Conservation (phyloP, 768 basidiomycete genomes). For the Lactifluus pinguis region DNA sequence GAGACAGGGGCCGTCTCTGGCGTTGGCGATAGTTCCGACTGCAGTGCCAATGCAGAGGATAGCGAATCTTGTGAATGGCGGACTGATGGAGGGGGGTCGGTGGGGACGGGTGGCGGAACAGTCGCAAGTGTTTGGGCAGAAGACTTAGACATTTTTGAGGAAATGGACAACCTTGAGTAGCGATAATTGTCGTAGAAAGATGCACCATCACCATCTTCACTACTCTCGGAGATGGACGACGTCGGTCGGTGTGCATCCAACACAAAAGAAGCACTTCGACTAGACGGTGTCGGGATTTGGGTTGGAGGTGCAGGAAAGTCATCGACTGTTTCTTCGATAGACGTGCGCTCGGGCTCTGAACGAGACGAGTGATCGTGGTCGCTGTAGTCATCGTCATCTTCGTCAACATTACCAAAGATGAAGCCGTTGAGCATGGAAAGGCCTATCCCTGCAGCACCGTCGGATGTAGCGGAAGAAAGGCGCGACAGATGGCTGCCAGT, state of each 20-base stretch:
- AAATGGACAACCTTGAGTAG: slow-evolving; percentile 54
- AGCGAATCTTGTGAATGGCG: slow-evolving; percentile 10
- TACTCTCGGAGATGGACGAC: slow-evolving; percentile 19
- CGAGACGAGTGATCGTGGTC: slow-evolving; percentile 14
- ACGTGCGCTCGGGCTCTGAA: slow-evolving; percentile 1
- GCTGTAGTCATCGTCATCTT: slow-evolving; percentile 21
- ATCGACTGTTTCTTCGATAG: slow-evolving; percentile 19
- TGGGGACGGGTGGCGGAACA: slow-evolving; percentile 26
- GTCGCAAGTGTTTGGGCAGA: slow-evolving; percentile 25
- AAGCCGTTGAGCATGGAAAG: slow-evolving; percentile 52
- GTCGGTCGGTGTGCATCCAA: background rate
- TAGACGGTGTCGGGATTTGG: slow-evolving; percentile 8
- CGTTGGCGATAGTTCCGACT: background rate
- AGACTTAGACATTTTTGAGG: slow-evolving; percentile 33
- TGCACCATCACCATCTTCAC: slow-evolving; percentile 56
- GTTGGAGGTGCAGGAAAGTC: slow-evolving; percentile 16
- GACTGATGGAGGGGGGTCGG: slow-evolving; percentile 16
- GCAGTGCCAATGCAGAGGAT: background rate
- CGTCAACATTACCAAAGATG: slow-evolving; percentile 29
- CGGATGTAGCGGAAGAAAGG: slow-evolving; percentile 35
- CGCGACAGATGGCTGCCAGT: slow-evolving; percentile 17
- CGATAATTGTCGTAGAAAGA: slow-evolving; percentile 75
- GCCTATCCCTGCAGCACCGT: slow-evolving; percentile 62
- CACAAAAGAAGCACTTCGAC: background rate
- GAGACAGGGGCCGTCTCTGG: background rate